Percentiles rank a stretch among this genome's conserved stretches.
These are phyloP conservation scores for Colletotrichum siamense DNA, from an alignment of 2,329 filamentous ascomycete species.

Conservation along the genomic window DNA sequence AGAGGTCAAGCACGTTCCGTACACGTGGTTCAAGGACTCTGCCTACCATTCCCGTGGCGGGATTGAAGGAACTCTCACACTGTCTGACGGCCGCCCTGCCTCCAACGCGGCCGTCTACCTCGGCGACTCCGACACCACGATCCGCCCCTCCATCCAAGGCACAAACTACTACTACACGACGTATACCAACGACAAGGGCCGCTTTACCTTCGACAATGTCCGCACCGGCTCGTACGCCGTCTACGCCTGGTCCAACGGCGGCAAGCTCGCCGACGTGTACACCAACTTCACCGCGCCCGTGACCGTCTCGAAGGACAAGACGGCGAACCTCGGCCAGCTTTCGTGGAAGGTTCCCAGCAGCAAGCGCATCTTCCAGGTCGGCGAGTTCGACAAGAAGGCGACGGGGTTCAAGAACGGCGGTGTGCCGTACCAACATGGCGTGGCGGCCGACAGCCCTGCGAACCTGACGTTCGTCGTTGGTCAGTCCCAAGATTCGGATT, in stretches of 20 bases:
- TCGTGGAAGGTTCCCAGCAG: background rate
- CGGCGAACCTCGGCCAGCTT: conserved; percentile 3
- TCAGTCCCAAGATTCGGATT: conserved; percentile 36
- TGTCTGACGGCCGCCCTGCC: conserved; percentile 50
- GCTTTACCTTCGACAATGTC: conserved; percentile 45
- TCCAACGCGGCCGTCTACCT: conserved; percentile 50
- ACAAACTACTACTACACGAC: conserved; percentile 47
- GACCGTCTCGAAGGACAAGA: conserved; percentile 34
- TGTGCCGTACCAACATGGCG: conserved; percentile 41
- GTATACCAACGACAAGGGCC: conserved; percentile 42
- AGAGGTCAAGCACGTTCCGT: conserved; percentile 47
- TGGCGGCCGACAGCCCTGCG: conserved; percentile 43
- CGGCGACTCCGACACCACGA: conserved; percentile 44
- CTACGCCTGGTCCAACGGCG: conserved; percentile 50
- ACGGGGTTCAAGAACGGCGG: conserved; percentile 46
- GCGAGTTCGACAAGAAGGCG: conserved; percentile 47
- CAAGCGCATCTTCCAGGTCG: conserved; percentile 47
- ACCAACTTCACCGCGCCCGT: conserved; percentile 42
- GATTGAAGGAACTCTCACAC: conserved; percentile 41
- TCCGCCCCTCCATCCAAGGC: conserved; percentile 16
- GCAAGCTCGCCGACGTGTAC: conserved; percentile 42
- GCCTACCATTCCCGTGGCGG: conserved; percentile 47
- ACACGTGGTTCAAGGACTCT: conserved; percentile 46
- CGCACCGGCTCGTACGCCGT: conserved; percentile 46
- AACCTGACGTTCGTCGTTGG: conserved; percentile 48